A percentile compares a stretch with the other conserved stretches of the same genome.
phyloP scores from a whole-genome alignment of 164 flowering plant species.

The Houttuynia cordata region DNA sequence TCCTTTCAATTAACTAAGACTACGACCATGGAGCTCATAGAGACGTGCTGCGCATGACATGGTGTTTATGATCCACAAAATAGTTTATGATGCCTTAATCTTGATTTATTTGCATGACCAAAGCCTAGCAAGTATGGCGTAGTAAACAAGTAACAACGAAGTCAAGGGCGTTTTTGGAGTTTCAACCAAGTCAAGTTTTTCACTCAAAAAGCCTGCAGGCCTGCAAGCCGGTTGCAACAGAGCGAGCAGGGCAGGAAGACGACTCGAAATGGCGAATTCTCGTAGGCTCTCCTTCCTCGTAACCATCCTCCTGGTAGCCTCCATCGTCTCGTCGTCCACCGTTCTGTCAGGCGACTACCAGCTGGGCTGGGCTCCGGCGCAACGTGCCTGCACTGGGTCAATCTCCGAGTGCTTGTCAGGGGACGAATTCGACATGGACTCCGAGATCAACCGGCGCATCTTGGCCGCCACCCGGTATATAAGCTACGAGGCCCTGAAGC shows the following conservation, averaged over 20 bases:
- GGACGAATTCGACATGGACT: slow-evolving; percentile 57
- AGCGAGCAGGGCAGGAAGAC: background rate
- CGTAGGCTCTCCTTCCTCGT: background rate
- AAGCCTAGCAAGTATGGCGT: no score
- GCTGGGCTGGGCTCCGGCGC: slow-evolving; percentile 22
- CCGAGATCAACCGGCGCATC: slow-evolving; percentile 73
- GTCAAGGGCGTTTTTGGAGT: no score
- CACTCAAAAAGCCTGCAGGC: no score
- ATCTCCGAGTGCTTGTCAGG: slow-evolving; percentile 45
- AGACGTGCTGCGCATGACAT: no score
- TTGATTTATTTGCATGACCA: no score
- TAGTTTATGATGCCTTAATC: no score
- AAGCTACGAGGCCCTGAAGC: slow-evolving; percentile 81
- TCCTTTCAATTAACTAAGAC: no score
- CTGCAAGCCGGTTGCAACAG: no score
- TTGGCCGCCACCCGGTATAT: slow-evolving; percentile 53
- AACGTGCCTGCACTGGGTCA: slow-evolving; percentile 40
- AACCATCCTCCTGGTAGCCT: background rate
- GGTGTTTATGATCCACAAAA: no score
- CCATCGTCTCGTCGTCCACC: slow-evolving; percentile 3
- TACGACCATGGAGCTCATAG: no score
- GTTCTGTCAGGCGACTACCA: slow-evolving; percentile 18
- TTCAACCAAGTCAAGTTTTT: no score
- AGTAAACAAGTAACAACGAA: no score
- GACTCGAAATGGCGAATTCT: background rate